These are phyloP conservation scores for Penicillium herquei DNA, from an alignment of 495 filamentous ascomycete genomes.

Conservation along the genomic window DNA sequence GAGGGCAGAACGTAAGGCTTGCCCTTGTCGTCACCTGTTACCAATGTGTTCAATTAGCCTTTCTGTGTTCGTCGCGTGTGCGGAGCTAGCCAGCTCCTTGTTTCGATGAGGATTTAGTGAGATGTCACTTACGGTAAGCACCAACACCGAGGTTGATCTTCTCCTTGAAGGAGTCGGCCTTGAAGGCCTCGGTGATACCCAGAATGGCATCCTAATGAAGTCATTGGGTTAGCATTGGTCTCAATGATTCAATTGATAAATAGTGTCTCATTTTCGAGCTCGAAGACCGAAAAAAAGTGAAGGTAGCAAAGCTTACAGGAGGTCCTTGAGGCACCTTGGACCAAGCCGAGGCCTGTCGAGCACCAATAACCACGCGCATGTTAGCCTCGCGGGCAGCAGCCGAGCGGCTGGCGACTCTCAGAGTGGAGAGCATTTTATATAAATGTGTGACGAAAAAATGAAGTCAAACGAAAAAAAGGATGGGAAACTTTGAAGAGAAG, in stretches of 20 bases:
- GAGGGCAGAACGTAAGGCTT: conserved; percentile 98
- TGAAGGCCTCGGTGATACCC: conserved; percentile 99
- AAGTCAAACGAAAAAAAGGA: conserved; percentile 13
- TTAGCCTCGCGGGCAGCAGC: conserved; percentile 47
- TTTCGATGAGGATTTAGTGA: background rate
- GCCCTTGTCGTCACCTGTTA: conserved; percentile 80
- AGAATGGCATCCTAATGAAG: conserved; percentile 68
- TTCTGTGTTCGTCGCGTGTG: background rate
- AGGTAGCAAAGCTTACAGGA: conserved; percentile 64
- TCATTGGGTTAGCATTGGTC: conserved; percentile 29
- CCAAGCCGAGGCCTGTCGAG: conserved; percentile 79
- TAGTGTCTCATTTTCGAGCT: background rate
- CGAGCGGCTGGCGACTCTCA: conserved; percentile 55
- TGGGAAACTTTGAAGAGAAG: conserved; percentile 20
- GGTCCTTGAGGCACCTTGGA: conserved; percentile 87
- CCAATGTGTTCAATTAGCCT: conserved; percentile 14
- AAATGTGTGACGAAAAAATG: conserved; percentile 7
- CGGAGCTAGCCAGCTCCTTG: background rate
- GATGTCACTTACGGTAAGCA: conserved; percentile 46
- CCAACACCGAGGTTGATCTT: conserved; percentile 94
- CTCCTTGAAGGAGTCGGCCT: conserved; percentile 83
- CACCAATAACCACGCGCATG: conserved; percentile 49
- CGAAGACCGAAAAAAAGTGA: background rate
- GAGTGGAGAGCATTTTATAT: conserved; percentile 54
- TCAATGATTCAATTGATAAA: conserved; percentile 1